phyloP scores from a whole-genome alignment of 192 early-diverging fungal genomes.

The Dissophora globulifera region DNA sequence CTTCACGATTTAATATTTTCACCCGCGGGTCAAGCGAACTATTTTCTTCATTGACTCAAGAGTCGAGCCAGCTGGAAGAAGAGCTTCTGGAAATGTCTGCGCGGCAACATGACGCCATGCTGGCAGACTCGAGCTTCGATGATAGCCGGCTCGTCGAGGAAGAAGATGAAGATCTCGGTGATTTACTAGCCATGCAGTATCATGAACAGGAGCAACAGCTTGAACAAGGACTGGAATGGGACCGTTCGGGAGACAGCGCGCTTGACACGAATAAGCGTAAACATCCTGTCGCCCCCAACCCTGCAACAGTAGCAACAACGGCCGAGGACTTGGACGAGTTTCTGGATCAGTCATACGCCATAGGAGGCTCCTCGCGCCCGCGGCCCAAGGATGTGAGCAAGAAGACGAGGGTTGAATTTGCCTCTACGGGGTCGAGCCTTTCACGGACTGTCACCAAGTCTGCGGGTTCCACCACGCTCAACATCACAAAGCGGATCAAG shows the following conservation, averaged over 20 bases:
- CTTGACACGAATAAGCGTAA: slow-evolving; percentile 16
- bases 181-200: slow-evolving; percentile 16
- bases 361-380: not conserved
- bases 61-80: slow-evolving; percentile 27
- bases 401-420: slow-evolving; percentile 15
- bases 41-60: not conserved
- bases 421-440: not conserved
- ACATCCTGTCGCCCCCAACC: not conserved
- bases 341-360: slow-evolving; percentile 7
- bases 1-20: slow-evolving; percentile 14
- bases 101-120: slow-evolving; percentile 35
- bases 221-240: not conserved
- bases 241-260: too few relatives aligned
- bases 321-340: slow-evolving; percentile 20
- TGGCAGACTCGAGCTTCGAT: slow-evolving; percentile 35
- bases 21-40: not conserved
- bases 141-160: slow-evolving; percentile 23
- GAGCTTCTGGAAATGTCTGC: slow-evolving; percentile 49
- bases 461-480: not conserved
- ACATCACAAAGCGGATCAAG: not conserved
- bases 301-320: not conserved
- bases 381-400: slow-evolving; percentile 9
- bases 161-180: slow-evolving; percentile 21
- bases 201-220: slow-evolving; percentile 21
- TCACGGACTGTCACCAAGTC: not conserved